Conservation (phyloP, 441 rosid genomes). For the Populus trichocarpa region DNA sequence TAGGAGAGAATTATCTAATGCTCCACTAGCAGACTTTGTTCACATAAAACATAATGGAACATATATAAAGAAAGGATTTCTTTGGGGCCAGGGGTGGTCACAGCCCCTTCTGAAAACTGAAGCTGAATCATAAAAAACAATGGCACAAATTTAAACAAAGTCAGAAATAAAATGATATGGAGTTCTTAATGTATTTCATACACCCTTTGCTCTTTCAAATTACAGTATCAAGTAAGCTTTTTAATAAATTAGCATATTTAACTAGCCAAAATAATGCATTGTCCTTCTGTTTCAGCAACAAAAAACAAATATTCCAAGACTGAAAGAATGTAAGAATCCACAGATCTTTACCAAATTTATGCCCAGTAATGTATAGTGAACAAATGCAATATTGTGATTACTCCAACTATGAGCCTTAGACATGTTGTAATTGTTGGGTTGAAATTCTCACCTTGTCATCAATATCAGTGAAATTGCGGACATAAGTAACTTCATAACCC, state of each 20-base stretch:
- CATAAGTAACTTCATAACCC: conserved; percentile 61
- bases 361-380: not conserved
- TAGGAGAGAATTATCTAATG: not conserved
- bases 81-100: not conserved
- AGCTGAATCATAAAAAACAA: not conserved
- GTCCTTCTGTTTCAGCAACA: not conserved
- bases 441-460: conserved; percentile 63
- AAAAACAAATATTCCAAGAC: not conserved
- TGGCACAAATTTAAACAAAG: not conserved
- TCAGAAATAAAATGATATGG: not conserved
- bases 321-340: not conserved
- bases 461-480: conserved; percentile 64
- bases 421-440: not conserved
- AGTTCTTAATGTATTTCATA: not conserved
- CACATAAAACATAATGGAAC: not conserved
- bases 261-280: not conserved
- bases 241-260: too few species aligned
- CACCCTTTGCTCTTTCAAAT: not conserved
- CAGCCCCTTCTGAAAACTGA: not conserved
- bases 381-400: not conserved
- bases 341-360: not conserved
- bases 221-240: not conserved
- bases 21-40: not conserved
- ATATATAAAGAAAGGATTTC: not conserved
- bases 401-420: not conserved